Evolutionary conservation across 2,329 filamentous ascomycete genomes (phyloP), one percentile per base, ranked within the genome.

Genomic region (Colletotrichum eleusines): DNA sequence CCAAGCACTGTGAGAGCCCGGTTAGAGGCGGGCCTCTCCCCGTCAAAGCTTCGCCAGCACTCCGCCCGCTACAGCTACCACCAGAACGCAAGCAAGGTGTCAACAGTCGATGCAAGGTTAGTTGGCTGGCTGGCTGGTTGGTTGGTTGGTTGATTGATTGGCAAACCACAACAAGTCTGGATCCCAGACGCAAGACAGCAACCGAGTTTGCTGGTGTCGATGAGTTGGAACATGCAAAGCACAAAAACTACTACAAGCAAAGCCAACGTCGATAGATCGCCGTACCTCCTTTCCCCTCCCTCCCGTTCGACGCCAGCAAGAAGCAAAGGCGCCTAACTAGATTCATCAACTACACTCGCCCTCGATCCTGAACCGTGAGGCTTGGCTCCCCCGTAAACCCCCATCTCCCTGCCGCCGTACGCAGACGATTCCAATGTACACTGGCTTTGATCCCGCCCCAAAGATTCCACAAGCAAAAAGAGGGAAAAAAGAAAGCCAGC

Each of bases 401-500:
- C 53, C 20, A 16, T 5, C 18, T 5, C 18, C 42, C 26, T 44
- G 28, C 48, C 64, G 35, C 68, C 51, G 20, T 53, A 28, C 35
- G 31, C n/a, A 53, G 57, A 48, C 64, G 53, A 46, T 58, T 58
- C 58, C 68, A 71, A 62, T 71, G 55, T 71, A 71, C 68, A 71
- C 67, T 57, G 59, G 68, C 23, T 68, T 59, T 63, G 58, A 54
- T 67, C 46, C 64, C 68, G 68, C 64, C n/a, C 55, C 66, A 66
- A 71, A 38, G 5, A 67, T 67, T 48, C 63, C 48, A 57, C 60
- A 67, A 50, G 61, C 63, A 69, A 38, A 38, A 62, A 61, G 60
- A 65, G 53, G 58, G 42, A 74, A 63, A 38, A 38, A 68, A 73
- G 62, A 71, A 71, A 71, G 64, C 68, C 59, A 53, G 68, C 68